These are phyloP conservation scores for Chlorella sp. DNA, from an alignment of 139 green algal genomes.

Conservation along the genomic window DNA sequence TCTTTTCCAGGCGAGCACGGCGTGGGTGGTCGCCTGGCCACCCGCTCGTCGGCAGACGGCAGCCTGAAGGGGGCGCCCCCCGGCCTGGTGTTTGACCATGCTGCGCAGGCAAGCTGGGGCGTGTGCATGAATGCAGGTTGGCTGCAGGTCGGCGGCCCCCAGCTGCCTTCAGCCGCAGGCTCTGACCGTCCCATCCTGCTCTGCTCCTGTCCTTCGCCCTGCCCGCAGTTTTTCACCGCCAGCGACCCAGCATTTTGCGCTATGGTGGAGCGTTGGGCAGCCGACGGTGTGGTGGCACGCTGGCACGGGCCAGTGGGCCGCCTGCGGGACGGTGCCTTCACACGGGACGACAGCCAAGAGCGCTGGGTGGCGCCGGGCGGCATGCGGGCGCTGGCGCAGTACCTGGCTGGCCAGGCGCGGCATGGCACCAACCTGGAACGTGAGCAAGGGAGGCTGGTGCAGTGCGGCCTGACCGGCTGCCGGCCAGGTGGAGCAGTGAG, in stretches of 20 bases:
- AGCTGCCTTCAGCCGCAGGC: too few relatives aligned
- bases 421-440: not conserved
- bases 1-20: slow-evolving; percentile 65
- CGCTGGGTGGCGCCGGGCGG: slow-evolving; percentile 63
- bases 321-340: slow-evolving; percentile 46
- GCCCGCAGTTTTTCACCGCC: slow-evolving; percentile 71
- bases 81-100: slow-evolving; percentile 73
- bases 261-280: slow-evolving; percentile 44
- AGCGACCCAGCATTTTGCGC: slow-evolving; percentile 19
- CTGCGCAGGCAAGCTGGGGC: slow-evolving; percentile 23
- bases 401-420: slow-evolving; percentile 45
- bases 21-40: slow-evolving; percentile 74
- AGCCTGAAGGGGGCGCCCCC: slow-evolving; percentile 11
- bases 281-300: slow-evolving; percentile 44
- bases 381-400: slow-evolving; percentile 68
- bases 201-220: too few relatives aligned
- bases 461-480: not conserved
- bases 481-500: too few relatives aligned
- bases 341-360: slow-evolving; percentile 8
- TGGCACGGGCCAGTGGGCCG: slow-evolving; percentile 67
- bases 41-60: slow-evolving; percentile 50
- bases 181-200: too few relatives aligned
- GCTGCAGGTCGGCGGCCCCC: too few relatives aligned
- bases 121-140: too few relatives aligned
- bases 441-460: not conserved